phyloP scores from a whole-genome alignment of 1,284 basidiomycete species.

The Apiotrichum domesticum region DNA sequence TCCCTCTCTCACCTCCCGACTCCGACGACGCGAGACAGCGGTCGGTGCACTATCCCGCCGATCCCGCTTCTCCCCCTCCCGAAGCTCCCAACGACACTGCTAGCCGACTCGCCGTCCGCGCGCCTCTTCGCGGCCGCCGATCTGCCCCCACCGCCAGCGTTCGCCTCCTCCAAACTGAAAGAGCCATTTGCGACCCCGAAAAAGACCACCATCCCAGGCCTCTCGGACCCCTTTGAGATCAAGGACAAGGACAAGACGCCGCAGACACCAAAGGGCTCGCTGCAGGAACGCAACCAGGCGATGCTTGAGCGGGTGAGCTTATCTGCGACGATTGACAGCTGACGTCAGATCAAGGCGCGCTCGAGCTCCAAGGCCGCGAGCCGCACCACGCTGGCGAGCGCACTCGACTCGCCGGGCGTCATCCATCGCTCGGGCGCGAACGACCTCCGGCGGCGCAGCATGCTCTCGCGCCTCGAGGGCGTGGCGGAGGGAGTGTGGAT shows the following conservation, averaged over 20 bases:
- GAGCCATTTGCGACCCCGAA: neutral
- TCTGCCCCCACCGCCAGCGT: conserved; percentile 12
- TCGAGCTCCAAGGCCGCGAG: conserved; percentile 20
- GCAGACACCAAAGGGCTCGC: conserved; percentile 19
- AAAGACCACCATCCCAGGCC: conserved; percentile 17
- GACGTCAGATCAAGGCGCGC: conserved; percentile 37
- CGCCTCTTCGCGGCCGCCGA: conserved; percentile 26
- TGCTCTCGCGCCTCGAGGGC: conserved; percentile 43
- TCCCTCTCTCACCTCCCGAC: conserved; percentile 28
- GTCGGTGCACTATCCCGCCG: conserved; percentile 35
- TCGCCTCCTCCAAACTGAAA: neutral
- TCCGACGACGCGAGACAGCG: conserved; percentile 27
- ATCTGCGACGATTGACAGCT: neutral
- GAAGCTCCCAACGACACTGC: conserved; percentile 28
- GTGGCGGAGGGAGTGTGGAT: conserved; percentile 49
- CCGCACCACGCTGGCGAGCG: conserved; percentile 25
- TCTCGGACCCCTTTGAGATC: conserved; percentile 38
- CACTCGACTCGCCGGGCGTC: conserved; percentile 15
- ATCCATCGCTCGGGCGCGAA: conserved; percentile 18
- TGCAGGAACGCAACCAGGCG: conserved; percentile 39
- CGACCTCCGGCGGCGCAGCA: conserved; percentile 43
- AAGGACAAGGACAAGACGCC: conserved; percentile 10
- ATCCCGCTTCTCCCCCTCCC: conserved; percentile 41
- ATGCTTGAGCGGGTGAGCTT: conserved; percentile 39
- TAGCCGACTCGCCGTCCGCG: conserved; percentile 18